Base-by-base conservation (phyloP, 2,329 filamentous ascomycete species). In the Colletotrichum sansevieriae region DNA sequence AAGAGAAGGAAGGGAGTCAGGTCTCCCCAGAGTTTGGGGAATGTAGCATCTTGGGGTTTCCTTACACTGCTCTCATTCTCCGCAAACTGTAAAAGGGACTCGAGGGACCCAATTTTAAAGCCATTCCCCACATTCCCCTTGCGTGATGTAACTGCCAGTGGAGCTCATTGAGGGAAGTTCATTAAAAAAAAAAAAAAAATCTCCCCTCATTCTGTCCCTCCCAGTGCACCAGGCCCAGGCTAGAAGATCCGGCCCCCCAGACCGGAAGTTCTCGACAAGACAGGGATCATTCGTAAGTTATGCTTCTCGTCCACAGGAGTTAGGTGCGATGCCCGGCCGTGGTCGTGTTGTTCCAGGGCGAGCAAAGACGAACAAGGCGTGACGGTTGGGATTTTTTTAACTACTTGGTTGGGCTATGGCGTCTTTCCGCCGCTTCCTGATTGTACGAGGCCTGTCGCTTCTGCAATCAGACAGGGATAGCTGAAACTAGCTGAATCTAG, bases 41-140 rank as follows among this genome's bases (percentile, higher is more conserved):
- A 59, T 49, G 65, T 49, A 47, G 44, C 44, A 65, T 33, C 22
- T 55, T 65, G 62, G 62, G 55, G 41, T 35, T 44, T 65, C 62
- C 47, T 65, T 60, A 29, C 51, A 55, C 57, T 59, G 46, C 47
- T 33, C 54, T 59, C 29, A 47, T 55, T 68, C 62, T 68, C 65
- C 55, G 62, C 61, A 65, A 60, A 60, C 25, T 57, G 59, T 56
- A 56, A 57, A 37, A 25, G 25, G 18, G 18, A 18, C 18, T 18
- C 29, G n/a, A 49, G 39, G 57, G 39, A 37, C 55, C 39, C 57
- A 60, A 44, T 33, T 25, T 37, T 37, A 54, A 52, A 52, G 20
- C 33, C 55, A 20, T 47, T 58, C 65, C 54, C 61, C 65, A 65
- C 65, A 68, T 65, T 68, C 61, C 54, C 54, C 65, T 58, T 65